Percentiles rank a stretch among this genome's conserved stretches.
Evolutionary conservation across 2,329 filamentous ascomycete species (phyloP).

Genomic region (Xylaria sp.): DNA sequence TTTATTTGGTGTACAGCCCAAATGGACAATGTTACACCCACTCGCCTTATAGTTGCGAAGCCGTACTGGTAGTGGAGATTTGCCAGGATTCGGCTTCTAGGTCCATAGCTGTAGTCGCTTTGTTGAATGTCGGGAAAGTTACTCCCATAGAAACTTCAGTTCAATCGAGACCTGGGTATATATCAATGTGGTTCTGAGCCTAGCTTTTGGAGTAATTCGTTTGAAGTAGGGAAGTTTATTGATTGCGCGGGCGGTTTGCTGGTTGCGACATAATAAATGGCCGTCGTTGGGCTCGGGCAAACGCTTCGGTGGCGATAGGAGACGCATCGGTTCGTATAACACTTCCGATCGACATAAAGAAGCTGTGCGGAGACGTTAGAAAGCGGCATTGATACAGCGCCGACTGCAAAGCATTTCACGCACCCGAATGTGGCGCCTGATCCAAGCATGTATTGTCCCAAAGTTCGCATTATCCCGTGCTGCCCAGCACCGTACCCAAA

Average conservation of each 20-base stretch:
- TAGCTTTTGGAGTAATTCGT: not conserved
- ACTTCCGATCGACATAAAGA: slow-evolving; percentile 99
- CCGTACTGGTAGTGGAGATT: too few species aligned
- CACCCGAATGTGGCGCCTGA: slow-evolving; percentile 97
- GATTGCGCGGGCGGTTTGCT: slow-evolving; percentile 42
- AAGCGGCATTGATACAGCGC: not conserved
- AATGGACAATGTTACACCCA: not conserved
- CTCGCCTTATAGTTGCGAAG: not conserved
- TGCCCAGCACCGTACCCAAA: slow-evolving; percentile 92
- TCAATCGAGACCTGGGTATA: not conserved
- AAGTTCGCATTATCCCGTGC: slow-evolving; percentile 89
- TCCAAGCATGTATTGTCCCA: slow-evolving; percentile 95
- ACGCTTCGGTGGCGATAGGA: slow-evolving; percentile 73
- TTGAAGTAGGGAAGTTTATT: slow-evolving; percentile 20
- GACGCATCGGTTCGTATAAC: slow-evolving; percentile 92
- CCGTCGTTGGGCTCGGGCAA: slow-evolving; percentile 71
- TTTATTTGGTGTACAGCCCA: not conserved
- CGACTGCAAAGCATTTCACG: slow-evolving; percentile 28
- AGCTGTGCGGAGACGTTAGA: slow-evolving; percentile 49
- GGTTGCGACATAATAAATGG: slow-evolving; percentile 66
- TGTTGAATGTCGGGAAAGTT: not conserved
- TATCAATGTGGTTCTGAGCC: not conserved
- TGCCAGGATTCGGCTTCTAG: not conserved
- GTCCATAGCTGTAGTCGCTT: not conserved
- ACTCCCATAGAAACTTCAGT: not conserved